Conservation (phyloP, 495 filamentous ascomycete genomes). For the Hypoxylon perforatum region DNA sequence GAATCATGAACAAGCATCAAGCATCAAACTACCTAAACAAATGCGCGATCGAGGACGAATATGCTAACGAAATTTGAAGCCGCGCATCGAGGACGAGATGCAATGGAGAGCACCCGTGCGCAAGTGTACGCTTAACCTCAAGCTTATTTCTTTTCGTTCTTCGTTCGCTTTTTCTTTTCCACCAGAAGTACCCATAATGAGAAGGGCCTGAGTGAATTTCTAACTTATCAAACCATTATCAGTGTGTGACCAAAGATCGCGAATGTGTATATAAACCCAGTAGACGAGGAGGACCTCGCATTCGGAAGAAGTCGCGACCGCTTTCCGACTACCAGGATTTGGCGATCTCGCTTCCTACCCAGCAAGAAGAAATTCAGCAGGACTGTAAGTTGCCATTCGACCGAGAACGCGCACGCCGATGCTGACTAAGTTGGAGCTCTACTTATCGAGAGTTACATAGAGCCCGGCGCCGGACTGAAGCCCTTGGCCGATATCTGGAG, state of each 20-base stretch:
- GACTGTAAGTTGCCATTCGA: slow-evolving; percentile 29
- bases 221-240: slow-evolving; percentile 18
- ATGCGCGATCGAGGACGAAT: slow-evolving; percentile 13
- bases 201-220: background rate
- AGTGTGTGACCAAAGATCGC: slow-evolving; percentile 65
- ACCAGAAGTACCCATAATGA: background rate
- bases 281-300: slow-evolving; percentile 66
- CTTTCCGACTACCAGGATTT: slow-evolving; percentile 43
- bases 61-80: slow-evolving; percentile 47
- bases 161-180: slow-evolving; percentile 1
- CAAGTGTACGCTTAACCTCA: slow-evolving; percentile 59
- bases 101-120: slow-evolving; percentile 66
- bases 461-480: slow-evolving; percentile 47
- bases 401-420: background rate
- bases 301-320: slow-evolving; percentile 43
- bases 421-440: slow-evolving; percentile 39
- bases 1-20: too few species aligned
- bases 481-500: slow-evolving; percentile 41
- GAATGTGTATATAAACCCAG: slow-evolving; percentile 67
- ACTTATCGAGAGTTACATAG: slow-evolving; percentile 45
- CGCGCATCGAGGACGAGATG: slow-evolving; percentile 69
- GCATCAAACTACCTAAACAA: too few species aligned
- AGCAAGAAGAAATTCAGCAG: slow-evolving; percentile 46
- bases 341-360: slow-evolving; percentile 44
- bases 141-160: slow-evolving; percentile 10